Base-by-base conservation (phyloP, 2,329 filamentous ascomycete species). In the Biscogniauxia marginata region DNA sequence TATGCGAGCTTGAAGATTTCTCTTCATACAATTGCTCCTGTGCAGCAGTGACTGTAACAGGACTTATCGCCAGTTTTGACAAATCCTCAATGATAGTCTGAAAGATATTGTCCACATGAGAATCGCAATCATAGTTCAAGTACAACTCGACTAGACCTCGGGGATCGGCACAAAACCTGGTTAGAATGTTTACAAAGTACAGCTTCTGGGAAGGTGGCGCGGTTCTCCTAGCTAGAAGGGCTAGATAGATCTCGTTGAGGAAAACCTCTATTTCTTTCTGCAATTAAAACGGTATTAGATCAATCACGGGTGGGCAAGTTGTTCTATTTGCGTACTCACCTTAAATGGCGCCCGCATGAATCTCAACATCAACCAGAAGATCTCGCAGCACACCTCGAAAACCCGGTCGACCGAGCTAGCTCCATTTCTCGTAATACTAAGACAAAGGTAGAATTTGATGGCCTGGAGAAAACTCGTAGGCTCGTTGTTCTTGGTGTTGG, bases 211-310 rank as follows among this genome's bases (percentile, higher is more conserved):
- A 92, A 8, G 88, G 77, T 3, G 93, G 93, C 0, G 93, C 92
- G 57, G 87, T 93, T 61, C 88, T 86, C 72, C 93, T 90, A 50
- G 96, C 93, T 39, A 99, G 78, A 45, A 98, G 91, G 0, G 93
- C 89, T 4, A 99, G 79, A 70, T 99, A 99, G 24, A 99, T 96
- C 70, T 99, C 95, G 71, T 98, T 98, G 57, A 99, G 75, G 70
- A 99, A 98, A 0, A 99, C 93, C 73, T 98, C 95, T 54, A 99
- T 90, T 71, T 99, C 95, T 84, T 96, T 96, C 86, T 91, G 68
- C 56, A 53, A 44, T 23, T 4, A 50, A 4, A 5, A 24, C 64
- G 74, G 58, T 77, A 50, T 7, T 19, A 46, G 43, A 22, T 47
- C 59, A 51, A 64, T 47, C n/a, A 43, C 13, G 46, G 3, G 5